Evolutionary conservation across 1,139 yeast species (phyloP).

Genomic region (Yamadazyma kanchanaburiensis): DNA sequence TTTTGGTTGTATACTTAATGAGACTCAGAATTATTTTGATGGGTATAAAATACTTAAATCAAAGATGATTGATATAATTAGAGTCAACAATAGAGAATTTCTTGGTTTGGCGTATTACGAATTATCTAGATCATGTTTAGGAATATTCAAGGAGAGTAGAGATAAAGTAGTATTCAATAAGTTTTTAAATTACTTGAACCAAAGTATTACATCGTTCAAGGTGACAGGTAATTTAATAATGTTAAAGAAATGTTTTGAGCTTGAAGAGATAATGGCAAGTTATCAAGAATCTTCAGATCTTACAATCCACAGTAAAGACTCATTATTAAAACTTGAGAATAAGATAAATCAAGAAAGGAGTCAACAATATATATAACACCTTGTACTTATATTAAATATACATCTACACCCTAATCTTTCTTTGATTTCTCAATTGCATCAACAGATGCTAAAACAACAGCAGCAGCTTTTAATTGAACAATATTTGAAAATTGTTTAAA

Average conservation of each 20-base stretch:
- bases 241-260: slow-evolving; percentile 26
- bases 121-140: slow-evolving; percentile 27
- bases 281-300: slow-evolving; percentile 24
- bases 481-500: slow-evolving; percentile 91
- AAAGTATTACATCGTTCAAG: slow-evolving; percentile 44
- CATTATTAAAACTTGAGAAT: slow-evolving; percentile 26
- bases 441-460: slow-evolving; percentile 69
- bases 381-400: slow-evolving; percentile 1
- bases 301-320: slow-evolving; percentile 27
- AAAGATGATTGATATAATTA: slow-evolving; percentile 39
- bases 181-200: slow-evolving; percentile 34
- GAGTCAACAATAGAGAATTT: slow-evolving; percentile 29
- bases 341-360: slow-evolving; percentile 30
- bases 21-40: slow-evolving; percentile 34
- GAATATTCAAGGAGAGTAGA: slow-evolving; percentile 12
- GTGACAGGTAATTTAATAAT: slow-evolving; percentile 24
- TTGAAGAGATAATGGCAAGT: slow-evolving; percentile 33
- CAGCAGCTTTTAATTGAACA: slow-evolving; percentile 85
- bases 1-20: slow-evolving; percentile 35
- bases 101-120: slow-evolving; percentile 37
- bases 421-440: slow-evolving; percentile 63
- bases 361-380: slow-evolving; percentile 20
- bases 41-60: slow-evolving; percentile 29
- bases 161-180: slow-evolving; percentile 18
- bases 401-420: not conserved